phyloP scores from a whole-genome alignment of 1,284 basidiomycete genomes.

The Phellopilus nigrolimitatus region DNA sequence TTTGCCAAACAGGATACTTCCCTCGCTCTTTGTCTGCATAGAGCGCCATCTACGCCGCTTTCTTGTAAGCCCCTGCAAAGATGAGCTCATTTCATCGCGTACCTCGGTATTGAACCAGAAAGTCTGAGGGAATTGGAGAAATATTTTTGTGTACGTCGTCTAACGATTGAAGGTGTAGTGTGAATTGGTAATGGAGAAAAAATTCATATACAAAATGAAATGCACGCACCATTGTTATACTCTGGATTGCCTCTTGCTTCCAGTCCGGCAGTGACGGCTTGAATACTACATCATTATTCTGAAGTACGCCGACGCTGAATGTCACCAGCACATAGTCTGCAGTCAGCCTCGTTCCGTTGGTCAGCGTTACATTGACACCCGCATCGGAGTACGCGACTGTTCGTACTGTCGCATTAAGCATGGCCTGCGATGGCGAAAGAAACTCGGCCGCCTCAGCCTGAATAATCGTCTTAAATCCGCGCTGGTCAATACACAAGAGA shows the following conservation, averaged over 20 bases:
- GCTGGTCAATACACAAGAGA: slow-evolving; percentile 51
- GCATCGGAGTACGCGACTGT: slow-evolving; percentile 42
- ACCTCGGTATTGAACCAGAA: slow-evolving; percentile 72
- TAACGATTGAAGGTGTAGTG: slow-evolving; percentile 20
- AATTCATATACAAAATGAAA: neutral
- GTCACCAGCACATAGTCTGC: slow-evolving; percentile 58
- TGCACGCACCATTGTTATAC: slow-evolving; percentile 54
- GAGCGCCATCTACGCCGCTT: slow-evolving; percentile 44
- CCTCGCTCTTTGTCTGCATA: slow-evolving; percentile 63
- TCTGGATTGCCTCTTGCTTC: slow-evolving; percentile 63
- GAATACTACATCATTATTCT: slow-evolving; percentile 56
- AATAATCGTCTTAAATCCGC: slow-evolving; percentile 55
- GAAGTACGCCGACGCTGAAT: slow-evolving; percentile 59
- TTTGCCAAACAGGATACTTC: slow-evolving; percentile 67
- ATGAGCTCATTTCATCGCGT: neutral
- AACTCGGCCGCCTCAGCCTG: slow-evolving; percentile 52
- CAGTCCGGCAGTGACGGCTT: slow-evolving; percentile 53
- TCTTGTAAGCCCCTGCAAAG: neutral
- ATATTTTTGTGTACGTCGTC: slow-evolving; percentile 68
- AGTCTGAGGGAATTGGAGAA: slow-evolving; percentile 56
- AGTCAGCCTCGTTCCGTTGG: slow-evolving; percentile 38
- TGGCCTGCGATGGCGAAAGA: slow-evolving; percentile 40
- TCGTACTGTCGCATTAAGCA: slow-evolving; percentile 49
- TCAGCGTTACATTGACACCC: slow-evolving; percentile 43
- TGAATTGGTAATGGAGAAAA: neutral